phyloP scores from a whole-genome alignment of 768 basidiomycete genomes.

The Termitomyces sp. region DNA sequence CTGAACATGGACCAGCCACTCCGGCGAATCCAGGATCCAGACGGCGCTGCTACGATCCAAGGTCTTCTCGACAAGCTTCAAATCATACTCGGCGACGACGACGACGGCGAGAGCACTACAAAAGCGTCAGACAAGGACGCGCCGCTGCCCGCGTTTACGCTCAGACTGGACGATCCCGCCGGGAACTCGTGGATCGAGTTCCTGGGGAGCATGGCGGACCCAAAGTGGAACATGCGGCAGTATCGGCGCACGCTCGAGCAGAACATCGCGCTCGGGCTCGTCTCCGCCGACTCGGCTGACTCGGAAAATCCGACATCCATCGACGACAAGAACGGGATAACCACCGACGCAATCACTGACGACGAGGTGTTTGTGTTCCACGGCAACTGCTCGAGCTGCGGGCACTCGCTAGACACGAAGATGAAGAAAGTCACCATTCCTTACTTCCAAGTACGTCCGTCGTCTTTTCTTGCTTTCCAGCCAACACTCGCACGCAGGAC shows the following conservation, averaged over 20 bases:
- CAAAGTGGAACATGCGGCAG: slow-evolving; percentile 86
- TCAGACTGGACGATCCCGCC: slow-evolving; percentile 87
- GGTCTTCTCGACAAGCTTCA: slow-evolving; percentile 61
- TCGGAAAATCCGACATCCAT: slow-evolving; percentile 18
- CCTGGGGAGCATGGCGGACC: slow-evolving; percentile 77
- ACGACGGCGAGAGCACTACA: slow-evolving; percentile 36
- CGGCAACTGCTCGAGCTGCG: slow-evolving; percentile 85
- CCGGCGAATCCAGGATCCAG: slow-evolving; percentile 72
- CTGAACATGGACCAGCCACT: slow-evolving; percentile 79
- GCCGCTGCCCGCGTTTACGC: slow-evolving; percentile 69
- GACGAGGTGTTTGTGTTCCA: slow-evolving; percentile 80
- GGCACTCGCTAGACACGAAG: slow-evolving; percentile 72
- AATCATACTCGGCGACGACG: slow-evolving; percentile 57
- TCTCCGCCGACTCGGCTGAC: slow-evolving; percentile 31
- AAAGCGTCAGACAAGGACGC: slow-evolving; percentile 33
- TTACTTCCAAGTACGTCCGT: slow-evolving; percentile 78
- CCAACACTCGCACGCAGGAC: slow-evolving; percentile 48
- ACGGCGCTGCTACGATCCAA: slow-evolving; percentile 69
- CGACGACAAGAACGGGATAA: slow-evolving; percentile 13
- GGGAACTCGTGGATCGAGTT: slow-evolving; percentile 98
- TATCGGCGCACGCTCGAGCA: slow-evolving; percentile 79
- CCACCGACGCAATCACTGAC: slow-evolving; percentile 36
- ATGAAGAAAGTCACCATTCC: slow-evolving; percentile 98
- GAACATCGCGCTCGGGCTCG: slow-evolving; percentile 73
- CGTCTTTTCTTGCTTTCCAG: not conserved